phyloP scores from a whole-genome alignment of 1,139 yeast genomes.

The Blastobotrys persicus region DNA sequence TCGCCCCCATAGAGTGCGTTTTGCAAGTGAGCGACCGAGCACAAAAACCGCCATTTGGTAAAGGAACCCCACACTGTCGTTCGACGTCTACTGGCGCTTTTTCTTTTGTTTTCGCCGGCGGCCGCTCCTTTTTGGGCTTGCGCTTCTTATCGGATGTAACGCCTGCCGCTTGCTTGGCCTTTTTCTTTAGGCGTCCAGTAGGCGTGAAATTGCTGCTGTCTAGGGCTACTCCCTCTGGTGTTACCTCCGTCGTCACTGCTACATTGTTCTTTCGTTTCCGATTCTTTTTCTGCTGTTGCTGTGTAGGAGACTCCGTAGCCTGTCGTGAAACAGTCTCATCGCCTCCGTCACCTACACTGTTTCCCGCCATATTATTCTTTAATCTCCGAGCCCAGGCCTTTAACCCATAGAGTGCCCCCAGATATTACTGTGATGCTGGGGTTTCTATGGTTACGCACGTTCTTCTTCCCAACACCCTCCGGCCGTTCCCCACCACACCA shows the following conservation, averaged over 20 bases:
- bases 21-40: constrained; percentile 95
- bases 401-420: background rate
- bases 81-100: constrained; percentile 93
- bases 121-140: constrained; percentile 3
- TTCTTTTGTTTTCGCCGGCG: constrained; percentile 47
- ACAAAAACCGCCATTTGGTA: constrained; percentile 91
- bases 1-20: constrained; percentile 97
- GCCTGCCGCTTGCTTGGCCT: constrained; percentile 8
- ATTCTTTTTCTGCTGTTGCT: constrained; percentile 9
- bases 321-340: background rate
- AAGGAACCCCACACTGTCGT: constrained; percentile 91
- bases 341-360: background rate
- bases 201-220: constrained; percentile 7
- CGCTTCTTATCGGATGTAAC: constrained; percentile 2
- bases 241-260: background rate
- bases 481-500: background rate
- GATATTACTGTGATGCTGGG: background rate
- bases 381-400: no score
- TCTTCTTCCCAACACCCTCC: background rate
- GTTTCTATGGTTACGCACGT: background rate
- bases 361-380: background rate
- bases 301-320: background rate
- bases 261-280: constrained; percentile 15
- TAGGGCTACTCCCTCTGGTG: background rate
- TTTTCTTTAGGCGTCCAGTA: constrained; percentile 6